phyloP scores from a whole-genome alignment of 306 rosid genomes.

The Cajanus cajan region DNA sequence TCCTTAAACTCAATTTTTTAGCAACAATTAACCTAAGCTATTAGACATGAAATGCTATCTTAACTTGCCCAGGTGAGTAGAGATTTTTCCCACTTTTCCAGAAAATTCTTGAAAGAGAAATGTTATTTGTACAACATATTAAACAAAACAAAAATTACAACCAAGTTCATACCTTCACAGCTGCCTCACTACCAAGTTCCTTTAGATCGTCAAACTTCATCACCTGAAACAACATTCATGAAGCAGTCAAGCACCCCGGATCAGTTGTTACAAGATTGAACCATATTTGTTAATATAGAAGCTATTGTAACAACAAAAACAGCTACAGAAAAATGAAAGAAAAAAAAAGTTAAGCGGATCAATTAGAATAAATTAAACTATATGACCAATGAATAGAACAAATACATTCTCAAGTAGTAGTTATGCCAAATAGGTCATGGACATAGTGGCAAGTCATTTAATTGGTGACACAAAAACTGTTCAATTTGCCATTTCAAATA shows the following conservation, averaged over 20 bases:
- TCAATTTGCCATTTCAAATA: conserved; percentile 5
- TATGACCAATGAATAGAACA: conserved; percentile 4
- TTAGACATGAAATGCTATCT: neutral
- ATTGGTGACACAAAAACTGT: neutral
- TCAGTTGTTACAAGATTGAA: conserved; percentile 21
- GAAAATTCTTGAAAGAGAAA: neutral
- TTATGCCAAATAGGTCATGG: neutral
- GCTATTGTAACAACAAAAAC: neutral
- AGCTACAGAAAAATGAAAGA: neutral
- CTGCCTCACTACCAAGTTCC: conserved; percentile 82
- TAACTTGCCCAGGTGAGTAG: neutral
- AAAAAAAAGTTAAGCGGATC: neutral
- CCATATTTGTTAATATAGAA: neutral
- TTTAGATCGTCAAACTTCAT: conserved; percentile 97
- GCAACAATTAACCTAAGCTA: neutral
- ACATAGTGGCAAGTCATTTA: neutral
- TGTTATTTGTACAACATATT: no score
- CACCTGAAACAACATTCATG: conserved; percentile 53
- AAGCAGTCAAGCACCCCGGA: conserved; percentile 14
- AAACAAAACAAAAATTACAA: no score
- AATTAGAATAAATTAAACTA: neutral
- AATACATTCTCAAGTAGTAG: neutral
- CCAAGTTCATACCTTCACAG: conserved; percentile 72
- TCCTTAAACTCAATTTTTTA: neutral
- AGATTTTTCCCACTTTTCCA: neutral